Base-by-base conservation (phyloP, 2,329 filamentous ascomycete species). In the Phoma sp. region DNA sequence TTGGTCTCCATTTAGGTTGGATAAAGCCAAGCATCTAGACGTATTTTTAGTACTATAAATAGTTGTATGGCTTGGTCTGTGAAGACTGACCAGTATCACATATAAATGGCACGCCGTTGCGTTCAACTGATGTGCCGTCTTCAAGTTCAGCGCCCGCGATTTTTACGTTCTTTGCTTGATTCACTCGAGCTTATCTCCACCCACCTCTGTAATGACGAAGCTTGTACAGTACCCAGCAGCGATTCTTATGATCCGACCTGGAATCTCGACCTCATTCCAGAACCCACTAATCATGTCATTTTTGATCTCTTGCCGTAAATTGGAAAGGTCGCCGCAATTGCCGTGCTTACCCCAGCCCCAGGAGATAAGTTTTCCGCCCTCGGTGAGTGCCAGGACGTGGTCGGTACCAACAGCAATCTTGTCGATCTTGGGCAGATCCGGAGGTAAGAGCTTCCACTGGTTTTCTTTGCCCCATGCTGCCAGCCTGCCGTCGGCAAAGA, bases 331-430 rank as follows among this genome's bases (percentile, higher is more conserved):
- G 3, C 95, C 95, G 73, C 95, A 99, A 73, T 99, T 99, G 1
- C 95, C 95, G 77, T 99, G 95, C 76, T 98, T 94, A 2, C 92
- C 93, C 95, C 95, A 99, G 19, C 95, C 95, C 92, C 94, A 98
- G 1, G 91, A 85, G 43, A 96, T 77, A 1, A 96, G 85, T 45
- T 88, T 84, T 1, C 85, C 85, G 19, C 83, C 80, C 9, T 77
- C 77, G 0, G 89, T 86, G 24, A 94, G 75, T 8, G 87, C 91
- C 59, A 98, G 76, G n/a, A 85, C 86, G 74, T 99, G 95, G 75
- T 98, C 95, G 70, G 94, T 97, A 0, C 95, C 95, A 40, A 90
- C 85, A 3, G 90, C 89, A n/a, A 98, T 83, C 22, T 80, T 79
- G 9, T 78, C 76, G 3, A 92, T 68, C 1, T 71, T 69, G 0